These are phyloP conservation scores for bread wheat (Triticum aestivum) DNA, from an alignment of 176 grass and related monocot genomes.

Conservation along the genomic window IWGSC_CS_RefSeq_v2.1 NC_057797.1:114266878-114267377, in stretches of 20 bases:
- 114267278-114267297: neutral
- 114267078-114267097: constrained; percentile 63
- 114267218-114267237: neutral
- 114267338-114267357: neutral
- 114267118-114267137: constrained; percentile 65
- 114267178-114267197: constrained; percentile 36
- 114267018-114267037: constrained; percentile 53
- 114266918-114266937: constrained; percentile 68
- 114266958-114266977: constrained; percentile 65
- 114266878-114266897: constrained; percentile 56
- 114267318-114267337: neutral
- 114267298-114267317: neutral
- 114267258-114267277: neutral
- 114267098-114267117: constrained; percentile 65
- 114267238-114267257: neutral
- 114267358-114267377: neutral
- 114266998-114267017: constrained; percentile 73
- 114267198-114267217: neutral
- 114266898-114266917: constrained; percentile 64
- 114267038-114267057: constrained; percentile 75
- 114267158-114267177: constrained; percentile 64
- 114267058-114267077: constrained; percentile 68
- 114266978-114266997: constrained; percentile 75
- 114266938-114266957: constrained; percentile 76
- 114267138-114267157: constrained; percentile 72